A percentile compares a stretch with the other conserved stretches of the same genome.
Evolutionary conservation across 371 early-diverging fungal genomes (phyloP).

Genomic region (Mucor indicus): DNA sequence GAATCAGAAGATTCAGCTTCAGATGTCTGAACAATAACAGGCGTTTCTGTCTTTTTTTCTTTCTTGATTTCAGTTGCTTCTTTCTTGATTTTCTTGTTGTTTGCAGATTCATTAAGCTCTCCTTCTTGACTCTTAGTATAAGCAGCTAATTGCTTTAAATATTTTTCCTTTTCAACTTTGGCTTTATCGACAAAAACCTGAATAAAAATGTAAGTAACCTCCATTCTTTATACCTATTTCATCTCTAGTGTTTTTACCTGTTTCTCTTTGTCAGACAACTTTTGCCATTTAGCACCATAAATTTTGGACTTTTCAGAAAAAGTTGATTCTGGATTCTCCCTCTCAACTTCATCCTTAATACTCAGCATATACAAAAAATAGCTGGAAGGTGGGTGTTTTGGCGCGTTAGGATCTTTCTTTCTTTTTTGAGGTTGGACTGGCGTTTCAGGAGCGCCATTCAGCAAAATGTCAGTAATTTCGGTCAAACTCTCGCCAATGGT

Average conservation of each 20-base stretch:
- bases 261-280: conserved; percentile 6
- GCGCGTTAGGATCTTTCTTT: conserved; percentile 13
- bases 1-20: too few relatives aligned
- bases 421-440: neutral
- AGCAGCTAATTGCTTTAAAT: conserved; percentile 1
- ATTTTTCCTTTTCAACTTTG: conserved; percentile 9
- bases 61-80: neutral
- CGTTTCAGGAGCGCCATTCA: neutral
- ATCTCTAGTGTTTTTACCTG: conserved; percentile 1
- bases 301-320: conserved; percentile 14
- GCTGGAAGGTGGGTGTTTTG: conserved; percentile 11
- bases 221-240: neutral
- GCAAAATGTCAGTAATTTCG: conserved; percentile 6
- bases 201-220: neutral
- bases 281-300: conserved; percentile 13
- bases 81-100: conserved; percentile 1
- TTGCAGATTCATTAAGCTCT: neutral
- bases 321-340: neutral
- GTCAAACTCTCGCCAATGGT: neutral
- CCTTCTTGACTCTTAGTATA: conserved; percentile 2
- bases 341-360: conserved; percentile 8
- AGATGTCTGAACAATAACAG: too few relatives aligned
- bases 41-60: too few relatives aligned
- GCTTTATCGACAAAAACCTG: conserved; percentile 11
- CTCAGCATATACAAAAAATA: conserved; percentile 7